Evolutionary conservation across 2,329 filamentous ascomycete species (phyloP).

Genomic region (Colletotrichum acutatum): DNA sequence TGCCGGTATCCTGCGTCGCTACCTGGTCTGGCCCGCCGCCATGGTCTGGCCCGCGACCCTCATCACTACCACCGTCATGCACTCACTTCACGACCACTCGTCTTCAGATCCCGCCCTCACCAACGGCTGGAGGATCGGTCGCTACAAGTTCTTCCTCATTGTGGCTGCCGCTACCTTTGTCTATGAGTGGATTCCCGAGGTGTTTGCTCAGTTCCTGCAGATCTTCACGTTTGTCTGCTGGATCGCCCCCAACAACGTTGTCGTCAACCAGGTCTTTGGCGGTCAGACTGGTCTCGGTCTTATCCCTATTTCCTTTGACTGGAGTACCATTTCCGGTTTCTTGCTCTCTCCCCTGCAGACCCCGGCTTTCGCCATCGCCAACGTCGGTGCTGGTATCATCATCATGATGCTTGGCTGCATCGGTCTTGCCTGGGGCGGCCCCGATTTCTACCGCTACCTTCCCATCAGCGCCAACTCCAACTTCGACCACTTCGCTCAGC

Average conservation of each 20-base stretch:
- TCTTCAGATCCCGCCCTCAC: conserved; percentile 59
- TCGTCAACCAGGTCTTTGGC: conserved; percentile 73
- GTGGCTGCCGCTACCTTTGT: conserved; percentile 62
- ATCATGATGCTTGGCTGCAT: conserved; percentile 63
- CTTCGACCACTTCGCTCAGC: conserved; percentile 70
- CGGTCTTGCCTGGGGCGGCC: conserved; percentile 60
- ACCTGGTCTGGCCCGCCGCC: conserved; percentile 64
- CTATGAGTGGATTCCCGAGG: conserved; percentile 45
- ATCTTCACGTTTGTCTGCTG: conserved; percentile 70
- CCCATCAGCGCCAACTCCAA: conserved; percentile 62
- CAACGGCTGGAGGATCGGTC: conserved; percentile 72
- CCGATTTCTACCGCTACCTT: conserved; percentile 57
- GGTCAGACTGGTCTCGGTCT: conserved; percentile 67
- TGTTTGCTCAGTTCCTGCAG: conserved; percentile 40
- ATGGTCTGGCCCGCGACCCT: conserved; percentile 69
- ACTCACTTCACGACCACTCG: conserved; percentile 58
- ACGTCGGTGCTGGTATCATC: conserved; percentile 63
- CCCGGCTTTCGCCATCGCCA: conserved; percentile 67
- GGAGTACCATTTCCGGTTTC: conserved; percentile 60
- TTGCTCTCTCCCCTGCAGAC: conserved; percentile 61
- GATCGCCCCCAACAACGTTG: conserved; percentile 68
- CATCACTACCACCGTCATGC: conserved; percentile 64
- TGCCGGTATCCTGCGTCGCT: conserved; percentile 64
- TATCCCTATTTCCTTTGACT: conserved; percentile 70
- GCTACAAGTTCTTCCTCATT: conserved; percentile 71